Evolutionary conservation across 441 rosid species (phyloP).

Genomic region (Isatis lusitanica): DNA sequence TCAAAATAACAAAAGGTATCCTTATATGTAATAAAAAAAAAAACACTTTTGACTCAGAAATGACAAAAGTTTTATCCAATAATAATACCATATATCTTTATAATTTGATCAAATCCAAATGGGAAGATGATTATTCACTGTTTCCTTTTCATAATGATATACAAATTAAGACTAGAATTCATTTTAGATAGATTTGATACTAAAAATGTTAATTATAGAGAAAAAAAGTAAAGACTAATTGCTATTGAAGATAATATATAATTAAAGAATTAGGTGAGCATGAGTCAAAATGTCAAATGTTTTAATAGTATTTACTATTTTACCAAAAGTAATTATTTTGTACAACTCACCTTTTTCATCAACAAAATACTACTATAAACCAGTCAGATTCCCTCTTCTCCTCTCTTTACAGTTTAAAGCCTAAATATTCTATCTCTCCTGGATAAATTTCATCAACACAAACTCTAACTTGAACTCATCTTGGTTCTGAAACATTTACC

Average conservation of each 20-base stretch:
- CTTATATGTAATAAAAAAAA: neutral
- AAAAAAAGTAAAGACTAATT: neutral
- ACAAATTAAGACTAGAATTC: neutral
- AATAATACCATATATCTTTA: neutral
- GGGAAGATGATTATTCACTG: neutral
- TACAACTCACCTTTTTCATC: no score
- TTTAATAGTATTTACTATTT: no score
- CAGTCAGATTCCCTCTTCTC: conserved; percentile 43
- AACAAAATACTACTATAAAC: neutral
- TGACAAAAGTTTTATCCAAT: neutral
- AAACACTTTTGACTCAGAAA: neutral
- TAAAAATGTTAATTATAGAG: neutral
- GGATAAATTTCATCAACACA: no score
- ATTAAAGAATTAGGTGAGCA: no score
- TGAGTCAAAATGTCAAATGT: no score
- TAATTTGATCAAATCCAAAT: neutral
- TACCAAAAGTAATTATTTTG: no score
- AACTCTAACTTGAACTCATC: no score
- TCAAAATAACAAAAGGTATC: neutral
- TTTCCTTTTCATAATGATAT: neutral
- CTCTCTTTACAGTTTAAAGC: conserved; percentile 8
- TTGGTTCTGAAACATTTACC: no score
- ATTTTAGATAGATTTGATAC: neutral
- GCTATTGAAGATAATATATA: no score
- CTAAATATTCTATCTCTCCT: no score